phyloP scores from a whole-genome alignment of 768 basidiomycete genomes.

The Lactarius tabidus region DNA sequence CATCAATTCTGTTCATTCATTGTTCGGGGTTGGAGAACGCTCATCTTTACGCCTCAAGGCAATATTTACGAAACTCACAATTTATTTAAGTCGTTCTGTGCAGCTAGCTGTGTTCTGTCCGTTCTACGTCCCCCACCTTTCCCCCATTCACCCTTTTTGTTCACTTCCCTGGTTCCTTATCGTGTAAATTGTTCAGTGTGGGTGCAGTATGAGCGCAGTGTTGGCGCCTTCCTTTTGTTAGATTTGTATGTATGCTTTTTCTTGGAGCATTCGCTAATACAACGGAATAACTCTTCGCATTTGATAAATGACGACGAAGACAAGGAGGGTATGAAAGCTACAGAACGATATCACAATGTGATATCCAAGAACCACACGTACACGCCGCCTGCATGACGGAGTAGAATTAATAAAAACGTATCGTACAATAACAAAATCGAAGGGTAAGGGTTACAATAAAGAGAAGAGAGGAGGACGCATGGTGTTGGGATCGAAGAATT shows the following conservation, averaged over 20 bases:
- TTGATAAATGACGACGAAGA: background rate
- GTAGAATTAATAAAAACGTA: constrained; percentile 8
- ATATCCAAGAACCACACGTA: background rate
- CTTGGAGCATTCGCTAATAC: constrained; percentile 9
- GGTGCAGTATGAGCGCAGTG: background rate
- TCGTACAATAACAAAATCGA: background rate
- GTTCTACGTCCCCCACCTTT: background rate
- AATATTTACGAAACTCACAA: constrained; percentile 16
- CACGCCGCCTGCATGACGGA: background rate
- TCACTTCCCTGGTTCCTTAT: background rate
- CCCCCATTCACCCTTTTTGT: background rate
- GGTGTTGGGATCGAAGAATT: background rate
- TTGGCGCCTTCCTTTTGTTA: background rate
- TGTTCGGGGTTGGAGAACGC: constrained; percentile 13
- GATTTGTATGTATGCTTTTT: constrained; percentile 17
- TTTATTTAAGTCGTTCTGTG: constrained; percentile 9
- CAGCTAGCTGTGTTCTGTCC: background rate
- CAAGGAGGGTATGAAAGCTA: background rate
- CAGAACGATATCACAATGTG: background rate
- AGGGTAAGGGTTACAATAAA: background rate
- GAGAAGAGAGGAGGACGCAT: background rate
- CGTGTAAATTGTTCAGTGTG: background rate
- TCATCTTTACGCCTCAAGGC: constrained; percentile 20
- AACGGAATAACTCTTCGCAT: background rate
- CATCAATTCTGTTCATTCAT: background rate